Base-by-base conservation (phyloP, 768 basidiomycete species). In the button mushroom (Agaricus bisporus) region DNA sequence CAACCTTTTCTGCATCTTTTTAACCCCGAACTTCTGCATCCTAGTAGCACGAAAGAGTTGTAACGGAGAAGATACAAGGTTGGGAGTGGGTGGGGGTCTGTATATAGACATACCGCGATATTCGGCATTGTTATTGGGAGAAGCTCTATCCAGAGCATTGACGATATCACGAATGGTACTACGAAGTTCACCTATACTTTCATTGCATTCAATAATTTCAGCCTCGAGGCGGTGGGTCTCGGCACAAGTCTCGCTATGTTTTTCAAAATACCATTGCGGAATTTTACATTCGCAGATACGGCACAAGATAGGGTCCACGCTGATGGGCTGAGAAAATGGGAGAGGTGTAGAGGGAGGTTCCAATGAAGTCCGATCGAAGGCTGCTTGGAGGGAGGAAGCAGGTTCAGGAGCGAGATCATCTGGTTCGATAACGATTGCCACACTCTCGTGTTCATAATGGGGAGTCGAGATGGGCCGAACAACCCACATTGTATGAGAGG, bases 261-360 rank as follows among this genome's bases (percentile, higher is more conserved):
- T 98, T 73, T 98, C 97, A 67, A 99, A 99, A 74, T 94, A 99
- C 97, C 97, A 99, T 57, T 95, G 90, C 2, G 95, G 95, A 54
- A 98, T 89, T 60, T 89, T 86, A 64, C 88, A 85, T 70, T 99
- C 97, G 75, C 97, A 99, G 58, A 99, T 99, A 28, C 97, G 89
- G 72, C 97, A 98, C 18, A 99, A 78, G 48, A 98, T 90, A 26
- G 80, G 84, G 56, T 90, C 83, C 22, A 80, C 83, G 63, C 84
- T 86, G 69, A 98, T 87, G 20, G 87, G 83, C 18, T 83, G 80
- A 41, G 75, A 74, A 66, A 87, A 84, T 7, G 91, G 87, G 67
- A 95, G 89, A 3, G 86, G 83, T 2, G 82, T 83, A 39, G 75
- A 67, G 9, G 83, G 79, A n/a, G 53, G 47, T 52, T 80, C 82